Percentiles rank a stretch among this genome's conserved stretches.
These are phyloP conservation scores for Thelonectria olida DNA, from an alignment of 2,329 filamentous ascomycete genomes.

Conservation along the genomic window DNA sequence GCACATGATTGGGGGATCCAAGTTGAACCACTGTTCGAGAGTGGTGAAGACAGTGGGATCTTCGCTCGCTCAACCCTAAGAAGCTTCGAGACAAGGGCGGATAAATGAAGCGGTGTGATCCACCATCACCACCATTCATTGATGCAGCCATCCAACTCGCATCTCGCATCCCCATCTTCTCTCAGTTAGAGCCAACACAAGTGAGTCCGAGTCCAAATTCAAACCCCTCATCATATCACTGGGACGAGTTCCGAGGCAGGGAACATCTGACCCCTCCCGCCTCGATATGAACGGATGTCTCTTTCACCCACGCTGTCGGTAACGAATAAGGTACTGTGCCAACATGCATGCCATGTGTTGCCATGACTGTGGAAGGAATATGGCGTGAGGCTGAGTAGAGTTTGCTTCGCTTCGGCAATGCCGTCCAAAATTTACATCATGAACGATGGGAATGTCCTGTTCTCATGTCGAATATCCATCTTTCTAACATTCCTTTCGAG, in stretches of 20 bases:
- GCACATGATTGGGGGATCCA: neutral
- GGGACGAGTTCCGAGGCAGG: neutral
- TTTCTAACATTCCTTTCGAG: neutral
- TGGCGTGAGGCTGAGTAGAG: neutral
- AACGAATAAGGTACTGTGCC: conserved; percentile 10
- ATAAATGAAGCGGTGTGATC: neutral
- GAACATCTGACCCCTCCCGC: neutral
- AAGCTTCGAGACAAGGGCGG: neutral
- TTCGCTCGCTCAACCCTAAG: neutral
- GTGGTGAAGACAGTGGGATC: neutral
- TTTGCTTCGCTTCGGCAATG: neutral
- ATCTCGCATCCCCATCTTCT: neutral
- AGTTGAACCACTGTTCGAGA: neutral
- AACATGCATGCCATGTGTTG: conserved; percentile 17
- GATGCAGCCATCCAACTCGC: neutral
- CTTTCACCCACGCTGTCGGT: conserved; percentile 10
- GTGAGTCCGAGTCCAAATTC: neutral
- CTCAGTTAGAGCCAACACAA: neutral
- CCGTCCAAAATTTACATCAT: neutral
- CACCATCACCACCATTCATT: neutral
- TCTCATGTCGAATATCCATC: neutral
- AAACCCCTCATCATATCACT: neutral
- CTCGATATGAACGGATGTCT: neutral
- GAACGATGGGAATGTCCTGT: neutral
- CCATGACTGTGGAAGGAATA: neutral